phyloP scores from a whole-genome alignment of 1,139 yeast species.

The Blastobotrys niveus region DNA sequence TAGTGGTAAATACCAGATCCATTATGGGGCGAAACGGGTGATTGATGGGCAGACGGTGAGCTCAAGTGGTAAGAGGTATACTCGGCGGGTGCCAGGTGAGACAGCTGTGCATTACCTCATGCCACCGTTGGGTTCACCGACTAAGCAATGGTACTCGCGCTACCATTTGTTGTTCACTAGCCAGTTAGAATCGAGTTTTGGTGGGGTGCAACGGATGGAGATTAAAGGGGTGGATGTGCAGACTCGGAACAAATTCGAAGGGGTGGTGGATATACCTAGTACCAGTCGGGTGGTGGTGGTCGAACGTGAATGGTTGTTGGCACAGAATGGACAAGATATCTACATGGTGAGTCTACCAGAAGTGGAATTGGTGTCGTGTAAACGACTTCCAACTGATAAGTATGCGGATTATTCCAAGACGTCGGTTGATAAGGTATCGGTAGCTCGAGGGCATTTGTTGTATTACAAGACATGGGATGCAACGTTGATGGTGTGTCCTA shows the following conservation, averaged over 20 bases:
- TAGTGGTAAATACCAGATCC: background rate
- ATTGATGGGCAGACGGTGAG: background rate
- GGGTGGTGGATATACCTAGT: background rate
- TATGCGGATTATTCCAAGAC: background rate
- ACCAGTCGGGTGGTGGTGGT: background rate
- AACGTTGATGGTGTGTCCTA: slow-evolving; percentile 1
- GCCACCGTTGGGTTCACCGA: background rate
- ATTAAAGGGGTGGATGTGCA: background rate
- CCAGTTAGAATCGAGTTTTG: background rate
- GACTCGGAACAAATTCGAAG: background rate
- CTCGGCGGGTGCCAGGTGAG: background rate
- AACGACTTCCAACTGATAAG: background rate
- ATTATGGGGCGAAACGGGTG: background rate
- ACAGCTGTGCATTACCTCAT: slow-evolving; percentile 1
- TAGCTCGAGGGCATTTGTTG: background rate
- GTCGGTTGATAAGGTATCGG: background rate
- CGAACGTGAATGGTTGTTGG: slow-evolving; percentile 1
- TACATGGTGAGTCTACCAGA: background rate
- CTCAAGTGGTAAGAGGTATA: background rate
- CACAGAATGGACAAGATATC: background rate
- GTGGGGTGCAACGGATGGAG: background rate
- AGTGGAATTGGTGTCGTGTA: background rate
- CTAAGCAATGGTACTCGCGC: background rate
- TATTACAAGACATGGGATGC: background rate
- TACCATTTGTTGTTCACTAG: background rate